phyloP scores from a whole-genome alignment of 2,329 filamentous ascomycete genomes.

The Magnaporthiopsis incrustans region DNA sequence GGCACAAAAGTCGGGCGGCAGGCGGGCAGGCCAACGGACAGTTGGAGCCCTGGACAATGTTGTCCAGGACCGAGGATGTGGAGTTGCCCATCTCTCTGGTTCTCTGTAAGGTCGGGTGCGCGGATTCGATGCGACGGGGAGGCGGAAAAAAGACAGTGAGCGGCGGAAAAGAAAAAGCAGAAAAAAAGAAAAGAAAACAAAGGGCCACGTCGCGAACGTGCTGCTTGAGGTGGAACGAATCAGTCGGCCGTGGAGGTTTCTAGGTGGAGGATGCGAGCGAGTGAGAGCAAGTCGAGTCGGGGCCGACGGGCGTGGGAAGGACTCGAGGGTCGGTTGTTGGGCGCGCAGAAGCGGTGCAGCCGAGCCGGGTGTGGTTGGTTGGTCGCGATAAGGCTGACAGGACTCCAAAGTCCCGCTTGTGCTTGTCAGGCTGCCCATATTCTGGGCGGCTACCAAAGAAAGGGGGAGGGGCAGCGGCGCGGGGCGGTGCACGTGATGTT shows the following conservation, averaged over 20 bases:
- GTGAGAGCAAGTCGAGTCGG: neutral
- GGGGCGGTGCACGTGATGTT: neutral
- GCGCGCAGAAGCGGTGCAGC: neutral
- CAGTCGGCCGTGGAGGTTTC: neutral
- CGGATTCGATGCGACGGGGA: neutral
- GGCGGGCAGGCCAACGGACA: constrained; percentile 45
- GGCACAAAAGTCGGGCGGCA: neutral
- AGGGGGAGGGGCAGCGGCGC: neutral
- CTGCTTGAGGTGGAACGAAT: neutral
- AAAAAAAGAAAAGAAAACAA: neutral
- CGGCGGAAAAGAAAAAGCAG: neutral
- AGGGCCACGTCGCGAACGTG: neutral
- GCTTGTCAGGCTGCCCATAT: neutral
- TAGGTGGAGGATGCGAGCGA: neutral
- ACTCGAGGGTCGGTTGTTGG: neutral
- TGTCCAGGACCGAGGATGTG: constrained; percentile 74
- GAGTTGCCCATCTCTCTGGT: constrained; percentile 53
- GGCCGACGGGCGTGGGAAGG: neutral
- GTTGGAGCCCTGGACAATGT: constrained; percentile 93
- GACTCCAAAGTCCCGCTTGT: neutral
- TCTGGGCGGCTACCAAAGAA: neutral
- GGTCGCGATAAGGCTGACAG: neutral
- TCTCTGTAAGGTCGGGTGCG: neutral
- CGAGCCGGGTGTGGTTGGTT: neutral
- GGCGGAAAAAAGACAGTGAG: neutral